Evolutionary conservation across 805 yeast genomes (phyloP).

Genomic region (Blastobotrys mokoenaii): DNA sequence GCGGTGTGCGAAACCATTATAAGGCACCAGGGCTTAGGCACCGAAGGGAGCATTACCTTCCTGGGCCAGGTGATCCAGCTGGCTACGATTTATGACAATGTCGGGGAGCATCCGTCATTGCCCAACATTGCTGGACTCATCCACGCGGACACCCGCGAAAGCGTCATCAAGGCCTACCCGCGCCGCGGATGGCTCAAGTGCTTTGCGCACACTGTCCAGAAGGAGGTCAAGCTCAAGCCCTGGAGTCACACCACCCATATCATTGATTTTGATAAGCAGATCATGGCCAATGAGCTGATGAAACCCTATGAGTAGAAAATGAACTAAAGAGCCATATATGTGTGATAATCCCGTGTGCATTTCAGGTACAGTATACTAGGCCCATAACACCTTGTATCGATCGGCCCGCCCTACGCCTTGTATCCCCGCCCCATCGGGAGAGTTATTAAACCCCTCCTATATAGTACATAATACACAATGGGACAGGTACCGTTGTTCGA

Average conservation of each 20-base stretch:
- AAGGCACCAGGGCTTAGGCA: slow-evolving; percentile 19
- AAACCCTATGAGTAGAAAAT: neutral
- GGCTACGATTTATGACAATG: slow-evolving; percentile 16
- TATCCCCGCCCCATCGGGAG: too few species aligned
- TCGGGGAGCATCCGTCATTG: slow-evolving; percentile 7
- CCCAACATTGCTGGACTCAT: slow-evolving; percentile 5
- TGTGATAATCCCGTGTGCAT: too few species aligned
- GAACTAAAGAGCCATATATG: too few species aligned
- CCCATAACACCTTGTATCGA: too few species aligned
- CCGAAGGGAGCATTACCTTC: slow-evolving; percentile 15
- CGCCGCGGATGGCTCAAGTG: slow-evolving; percentile 18
- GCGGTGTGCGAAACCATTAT: slow-evolving; percentile 19
- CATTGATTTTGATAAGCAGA: neutral
- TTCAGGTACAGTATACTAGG: too few species aligned
- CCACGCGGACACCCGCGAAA: slow-evolving; percentile 14
- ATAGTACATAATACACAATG: too few species aligned
- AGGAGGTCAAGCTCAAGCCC: slow-evolving; percentile 16
- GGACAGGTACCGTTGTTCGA: too few species aligned
- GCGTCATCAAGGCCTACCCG: slow-evolving; percentile 13
- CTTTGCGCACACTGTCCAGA: slow-evolving; percentile 14
- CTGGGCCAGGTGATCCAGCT: slow-evolving; percentile 17
- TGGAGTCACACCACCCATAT: slow-evolving; percentile 17
- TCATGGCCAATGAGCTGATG: neutral
- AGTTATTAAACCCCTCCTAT: too few species aligned
- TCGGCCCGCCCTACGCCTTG: too few species aligned